Evolutionary conservation across 106 monocot species (phyloP), one percentile per base, ranked within the genome.

Genomic region (Agapanthus africanus): DNA sequence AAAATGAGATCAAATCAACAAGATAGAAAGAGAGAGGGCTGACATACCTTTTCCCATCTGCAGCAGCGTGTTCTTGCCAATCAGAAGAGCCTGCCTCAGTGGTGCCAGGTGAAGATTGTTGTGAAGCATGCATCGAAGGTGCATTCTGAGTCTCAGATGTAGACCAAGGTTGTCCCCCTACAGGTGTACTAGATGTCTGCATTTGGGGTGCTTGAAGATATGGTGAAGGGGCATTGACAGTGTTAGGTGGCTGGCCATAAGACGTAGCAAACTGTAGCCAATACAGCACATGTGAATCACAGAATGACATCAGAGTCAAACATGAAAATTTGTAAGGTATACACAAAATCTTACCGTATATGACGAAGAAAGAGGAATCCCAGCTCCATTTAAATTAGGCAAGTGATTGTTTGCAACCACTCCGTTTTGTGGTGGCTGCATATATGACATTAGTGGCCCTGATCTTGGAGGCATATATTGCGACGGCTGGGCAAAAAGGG

Each of bases 31-130:
- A 71, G 9, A 30, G 36, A 16, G 16, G 63, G 35, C 27, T 62
- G n/a, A n/a, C 26, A 67, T 73, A 99, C 97, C 86, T 86, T 83
- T 90, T 99, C 59, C 97, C 97, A 85, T 99, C 92, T 71, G 77
- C 74, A 73, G 92, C 47, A 34, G 81, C 82, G 79, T 92, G 92
- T 61, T 92, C 97, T 85, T 89, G 84, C 97, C 97, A 99, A 65
- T 99, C 97, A 59, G 90, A 90, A 36, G 88, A 71, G 14, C 47
- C 11, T 14, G 68, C 71, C 52, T 92, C 86, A 16, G 40, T 59
- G 23, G 74, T 38, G 44, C 34, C 75, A 57, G 77, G 19, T 40
- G 79, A 37, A 67, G 84, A 61, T 23, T 52, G 77, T 38, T 83
- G 87, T 47, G 63, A 36, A 37, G 73, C 31, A 27, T 78, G 87